These are phyloP conservation scores for Pythium plurisporium DNA, from an alignment of 352 stramenopile species.

Conservation along the genomic window DNA sequence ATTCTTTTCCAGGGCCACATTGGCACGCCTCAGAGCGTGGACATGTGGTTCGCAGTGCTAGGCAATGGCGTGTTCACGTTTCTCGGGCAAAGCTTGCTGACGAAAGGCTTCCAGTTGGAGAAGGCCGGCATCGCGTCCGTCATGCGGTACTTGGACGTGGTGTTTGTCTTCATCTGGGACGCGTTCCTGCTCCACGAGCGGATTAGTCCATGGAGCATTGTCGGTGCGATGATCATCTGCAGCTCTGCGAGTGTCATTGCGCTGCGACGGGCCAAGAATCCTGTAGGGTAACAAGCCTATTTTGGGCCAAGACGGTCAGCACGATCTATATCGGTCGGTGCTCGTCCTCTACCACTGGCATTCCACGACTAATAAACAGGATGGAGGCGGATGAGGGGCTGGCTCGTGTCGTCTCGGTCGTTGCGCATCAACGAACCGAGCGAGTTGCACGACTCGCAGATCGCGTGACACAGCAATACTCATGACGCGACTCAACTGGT, in stretches of 20 bases:
- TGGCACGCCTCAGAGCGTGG: conserved; percentile 32
- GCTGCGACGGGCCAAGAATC: conserved; percentile 42
- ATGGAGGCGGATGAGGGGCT: too few relatives aligned
- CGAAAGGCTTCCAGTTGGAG: conserved; percentile 78
- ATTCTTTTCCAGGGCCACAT: conserved; percentile 45
- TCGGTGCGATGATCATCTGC: conserved; percentile 70
- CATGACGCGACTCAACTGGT: too few relatives aligned
- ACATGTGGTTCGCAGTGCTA: conserved; percentile 46
- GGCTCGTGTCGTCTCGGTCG: too few relatives aligned
- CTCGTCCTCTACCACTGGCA: too few relatives aligned
- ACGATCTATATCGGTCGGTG: too few relatives aligned
- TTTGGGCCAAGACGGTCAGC: too few relatives aligned
- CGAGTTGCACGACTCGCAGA: too few relatives aligned
- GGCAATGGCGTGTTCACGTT: conserved; percentile 66
- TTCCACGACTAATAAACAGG: too few relatives aligned
- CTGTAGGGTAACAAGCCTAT: too few relatives aligned
- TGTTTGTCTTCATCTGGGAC: conserved; percentile 84
- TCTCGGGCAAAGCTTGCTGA: conserved; percentile 62
- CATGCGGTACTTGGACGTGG: conserved; percentile 81
- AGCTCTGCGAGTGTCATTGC: conserved; percentile 55
- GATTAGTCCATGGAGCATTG: conserved; percentile 70
- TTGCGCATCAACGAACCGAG: too few relatives aligned
- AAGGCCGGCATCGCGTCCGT: conserved; percentile 80
- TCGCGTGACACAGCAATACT: too few relatives aligned
- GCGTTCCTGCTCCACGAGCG: conserved; percentile 47